phyloP scores from a whole-genome alignment of 2,329 filamentous ascomycete species.

The Lecanicillium sp. region DNA sequence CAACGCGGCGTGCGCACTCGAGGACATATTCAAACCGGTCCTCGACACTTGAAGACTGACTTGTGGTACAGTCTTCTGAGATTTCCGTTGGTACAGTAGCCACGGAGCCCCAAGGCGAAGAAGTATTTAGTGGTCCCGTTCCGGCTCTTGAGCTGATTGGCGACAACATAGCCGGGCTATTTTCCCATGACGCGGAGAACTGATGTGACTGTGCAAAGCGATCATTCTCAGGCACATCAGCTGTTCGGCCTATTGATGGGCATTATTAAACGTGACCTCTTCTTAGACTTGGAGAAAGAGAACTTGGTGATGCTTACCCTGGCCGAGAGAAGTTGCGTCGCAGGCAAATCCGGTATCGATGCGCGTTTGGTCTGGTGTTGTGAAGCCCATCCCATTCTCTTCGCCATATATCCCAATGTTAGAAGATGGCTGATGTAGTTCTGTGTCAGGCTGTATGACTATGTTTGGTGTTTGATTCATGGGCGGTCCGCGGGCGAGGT shows the following conservation, averaged over 20 bases:
- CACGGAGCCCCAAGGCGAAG: slow-evolving; percentile 7
- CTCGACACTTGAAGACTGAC: slow-evolving; percentile 7
- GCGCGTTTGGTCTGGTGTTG: too few species aligned
- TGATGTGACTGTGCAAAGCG: too few species aligned
- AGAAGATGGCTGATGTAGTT: too few species aligned
- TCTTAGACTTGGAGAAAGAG: too few species aligned
- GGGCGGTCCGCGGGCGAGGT: too few species aligned
- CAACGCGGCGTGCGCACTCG: slow-evolving; percentile 8
- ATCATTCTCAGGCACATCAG: slow-evolving; percentile 8
- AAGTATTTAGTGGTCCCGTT: slow-evolving; percentile 2
- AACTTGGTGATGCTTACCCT: slow-evolving; percentile 4
- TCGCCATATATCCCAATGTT: too few species aligned
- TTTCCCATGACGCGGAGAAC: slow-evolving; percentile 6
- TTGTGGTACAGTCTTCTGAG: slow-evolving; percentile 3
- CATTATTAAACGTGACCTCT: too few species aligned
- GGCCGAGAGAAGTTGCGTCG: too few species aligned
- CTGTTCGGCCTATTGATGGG: slow-evolving; percentile 1
- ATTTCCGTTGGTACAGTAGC: slow-evolving; percentile 6
- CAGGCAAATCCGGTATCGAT: too few species aligned
- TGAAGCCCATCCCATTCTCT: too few species aligned
- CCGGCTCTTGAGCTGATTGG: slow-evolving; percentile 9
- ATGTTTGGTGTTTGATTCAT: too few species aligned
- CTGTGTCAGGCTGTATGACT: too few species aligned
- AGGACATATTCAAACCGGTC: slow-evolving; percentile 11
- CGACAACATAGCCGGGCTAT: slow-evolving; percentile 9